Evolutionary conservation across 2,329 filamentous ascomycete species (phyloP).

Genomic region (Nigrospora osmanthi): DNA sequence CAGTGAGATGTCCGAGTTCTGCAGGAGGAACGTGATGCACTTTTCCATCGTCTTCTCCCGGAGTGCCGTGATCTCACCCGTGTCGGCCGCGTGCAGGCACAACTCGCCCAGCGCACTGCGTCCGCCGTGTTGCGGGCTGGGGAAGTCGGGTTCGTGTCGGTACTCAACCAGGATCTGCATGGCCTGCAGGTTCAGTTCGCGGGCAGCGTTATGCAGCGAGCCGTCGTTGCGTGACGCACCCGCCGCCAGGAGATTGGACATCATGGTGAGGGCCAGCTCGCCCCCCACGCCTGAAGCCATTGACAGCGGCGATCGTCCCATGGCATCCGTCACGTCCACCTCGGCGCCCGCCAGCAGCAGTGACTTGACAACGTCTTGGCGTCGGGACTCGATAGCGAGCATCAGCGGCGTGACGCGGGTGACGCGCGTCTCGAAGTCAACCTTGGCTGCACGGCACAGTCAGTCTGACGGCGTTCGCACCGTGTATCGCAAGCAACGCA

Average conservation of each 20-base stretch:
- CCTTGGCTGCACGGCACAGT: conserved; percentile 32
- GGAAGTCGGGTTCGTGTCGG: conserved; percentile 58
- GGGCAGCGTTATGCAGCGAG: conserved; percentile 57
- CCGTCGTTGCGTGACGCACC: conserved; percentile 55
- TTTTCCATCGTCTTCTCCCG: conserved; percentile 48
- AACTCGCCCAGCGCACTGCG: conserved; percentile 57
- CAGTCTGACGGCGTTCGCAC: neutral
- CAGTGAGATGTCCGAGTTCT: conserved; percentile 47
- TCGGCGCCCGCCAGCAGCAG: conserved; percentile 53
- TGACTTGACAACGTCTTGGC: conserved; percentile 48
- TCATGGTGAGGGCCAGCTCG: conserved; percentile 43
- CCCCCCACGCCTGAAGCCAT: conserved; percentile 50
- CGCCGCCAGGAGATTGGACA: conserved; percentile 45
- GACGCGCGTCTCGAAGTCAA: conserved; percentile 43
- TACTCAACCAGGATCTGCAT: conserved; percentile 49
- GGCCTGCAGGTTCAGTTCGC: conserved; percentile 47
- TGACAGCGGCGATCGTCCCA: conserved; percentile 50
- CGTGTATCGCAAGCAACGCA: neutral
- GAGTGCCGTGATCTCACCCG: conserved; percentile 32
- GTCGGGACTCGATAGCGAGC: conserved; percentile 47
- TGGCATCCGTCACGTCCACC: conserved; percentile 47
- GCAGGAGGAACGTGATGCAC: conserved; percentile 47
- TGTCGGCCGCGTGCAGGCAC: conserved; percentile 46
- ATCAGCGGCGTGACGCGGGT: conserved; percentile 51
- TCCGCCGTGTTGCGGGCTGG: conserved; percentile 53